A percentile compares a stretch with the other conserved stretches of the same genome.
Evolutionary conservation across 163 green algal species (phyloP).

Genomic region (Scenedesmus sp.): DNA sequence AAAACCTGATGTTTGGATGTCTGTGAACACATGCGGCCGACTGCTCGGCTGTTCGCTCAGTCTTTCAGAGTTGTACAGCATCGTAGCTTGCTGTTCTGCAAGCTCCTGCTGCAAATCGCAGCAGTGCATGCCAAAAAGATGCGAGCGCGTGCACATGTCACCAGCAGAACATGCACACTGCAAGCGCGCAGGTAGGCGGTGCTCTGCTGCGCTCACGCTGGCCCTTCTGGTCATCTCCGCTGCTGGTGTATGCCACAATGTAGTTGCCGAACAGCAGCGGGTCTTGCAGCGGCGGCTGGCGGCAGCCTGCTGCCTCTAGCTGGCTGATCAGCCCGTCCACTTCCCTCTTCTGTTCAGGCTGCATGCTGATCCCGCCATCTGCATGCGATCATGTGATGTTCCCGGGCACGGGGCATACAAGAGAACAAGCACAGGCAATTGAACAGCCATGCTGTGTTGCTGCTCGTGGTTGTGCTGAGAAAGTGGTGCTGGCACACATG

Average conservation of each 20-base stretch:
- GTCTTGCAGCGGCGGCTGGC: slow-evolving; percentile 76
- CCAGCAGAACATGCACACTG: too few species aligned
- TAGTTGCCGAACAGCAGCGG: slow-evolving; percentile 87
- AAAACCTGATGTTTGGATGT: too few species aligned
- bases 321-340: slow-evolving; percentile 63
- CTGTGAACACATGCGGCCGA: too few species aligned
- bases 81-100: too few species aligned
- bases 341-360: neutral
- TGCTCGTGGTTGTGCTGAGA: too few species aligned
- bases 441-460: neutral
- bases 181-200: neutral
- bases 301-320: slow-evolving; percentile 64
- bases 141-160: too few species aligned
- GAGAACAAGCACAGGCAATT: neutral
- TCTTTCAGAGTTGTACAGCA: too few species aligned
- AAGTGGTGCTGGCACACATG: neutral
- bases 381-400: neutral
- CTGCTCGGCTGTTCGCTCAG: too few species aligned
- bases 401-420: neutral
- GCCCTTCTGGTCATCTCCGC: slow-evolving; percentile 59
- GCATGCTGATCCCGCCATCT: slow-evolving; percentile 65
- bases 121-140: too few species aligned
- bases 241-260: slow-evolving; percentile 79
- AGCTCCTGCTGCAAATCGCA: too few species aligned
- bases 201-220: slow-evolving; percentile 61